Base-by-base conservation (phyloP, 2,329 filamentous ascomycete species). In the Zopfia rhizophila region DNA sequence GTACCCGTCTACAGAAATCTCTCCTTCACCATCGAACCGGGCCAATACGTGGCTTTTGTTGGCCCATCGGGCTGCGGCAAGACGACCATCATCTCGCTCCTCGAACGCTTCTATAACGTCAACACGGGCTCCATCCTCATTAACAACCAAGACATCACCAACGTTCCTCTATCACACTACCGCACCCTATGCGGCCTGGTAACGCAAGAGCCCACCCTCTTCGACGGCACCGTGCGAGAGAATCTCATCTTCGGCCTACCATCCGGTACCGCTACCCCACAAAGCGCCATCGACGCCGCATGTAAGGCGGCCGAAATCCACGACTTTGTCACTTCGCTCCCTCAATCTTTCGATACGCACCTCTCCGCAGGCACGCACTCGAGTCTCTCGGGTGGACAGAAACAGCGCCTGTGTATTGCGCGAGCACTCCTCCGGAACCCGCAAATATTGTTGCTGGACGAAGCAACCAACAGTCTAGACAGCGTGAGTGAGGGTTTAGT, bases 181-280 rank as follows among this genome's bases (percentile, higher is more conserved):
- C 86, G 92, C 42, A 90, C 91, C 66, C 90, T 96, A 61, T 90
- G 96, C 60, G 88, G 91, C 0, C 85, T 97, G 11, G 92, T 97
- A 7, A 90, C 87, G 22, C 93, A 97, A 67, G 93, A 97, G 68
- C 92, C 93, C 1, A 95, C 91, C 0, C 77, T 97, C 1, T 97
- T 96, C 73, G 90, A 94, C 68, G 92, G 92, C 30, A 91, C 87
- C 0, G 90, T 97, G 63, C 83, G 81, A 56, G 91, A 97, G 16
- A 97, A 97, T 66, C 89, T 97, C 52, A 72, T 96, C 4, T 80
- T 97, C 0, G 63, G 59, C 45, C 78, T 96, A 7, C 96, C 19
- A 75, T 86, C 3, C 73, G 79, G 8, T 82, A 86, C 8, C 76
- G 83, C 14, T 82, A 91, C 1, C 73, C 89, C 0, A 71, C 41